Conservation (phyloP, 257 asterid genomes). For the Ehretia macrophylla region DNA sequence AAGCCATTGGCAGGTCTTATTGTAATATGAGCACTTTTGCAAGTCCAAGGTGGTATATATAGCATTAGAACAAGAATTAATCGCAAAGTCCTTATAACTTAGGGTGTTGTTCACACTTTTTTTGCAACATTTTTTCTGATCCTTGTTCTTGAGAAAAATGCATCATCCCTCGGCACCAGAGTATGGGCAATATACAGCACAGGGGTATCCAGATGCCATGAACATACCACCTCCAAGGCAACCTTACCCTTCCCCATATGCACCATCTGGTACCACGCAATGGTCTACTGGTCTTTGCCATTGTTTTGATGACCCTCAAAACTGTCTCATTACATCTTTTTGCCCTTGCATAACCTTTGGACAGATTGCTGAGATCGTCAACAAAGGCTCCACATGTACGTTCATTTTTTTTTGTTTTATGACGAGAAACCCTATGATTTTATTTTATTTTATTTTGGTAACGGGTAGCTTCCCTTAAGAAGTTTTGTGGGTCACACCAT, state of each 20-base stretch:
- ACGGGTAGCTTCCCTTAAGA: too few relatives aligned
- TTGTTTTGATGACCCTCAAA: slow-evolving; percentile 22
- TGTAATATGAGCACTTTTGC: background rate
- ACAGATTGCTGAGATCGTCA: slow-evolving; percentile 15
- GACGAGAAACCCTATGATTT: too few relatives aligned
- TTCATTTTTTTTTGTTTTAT: background rate
- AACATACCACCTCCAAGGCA: background rate
- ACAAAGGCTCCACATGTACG: slow-evolving; percentile 20
- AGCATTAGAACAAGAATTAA: too few relatives aligned
- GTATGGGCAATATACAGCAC: background rate
- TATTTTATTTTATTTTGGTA: too few relatives aligned
- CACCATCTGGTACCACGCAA: slow-evolving; percentile 6
- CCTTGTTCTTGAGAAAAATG: background rate
- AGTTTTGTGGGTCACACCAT: too few relatives aligned
- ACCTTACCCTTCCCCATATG: slow-evolving; percentile 10
- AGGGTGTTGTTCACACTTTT: background rate
- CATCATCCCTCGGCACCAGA: slow-evolving; percentile 1
- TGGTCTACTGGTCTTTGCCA: slow-evolving; percentile 23
- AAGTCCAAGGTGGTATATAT: background rate
- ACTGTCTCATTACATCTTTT: slow-evolving; percentile 16
- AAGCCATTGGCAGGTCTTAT: background rate
- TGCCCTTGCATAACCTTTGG: slow-evolving; percentile 25
- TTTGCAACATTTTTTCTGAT: background rate
- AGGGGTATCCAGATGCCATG: slow-evolving; percentile 7
- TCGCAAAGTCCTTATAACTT: background rate